Evolutionary conservation across 2,329 filamentous ascomycete species (phyloP).

Genomic region (Colletotrichum musicola): DNA sequence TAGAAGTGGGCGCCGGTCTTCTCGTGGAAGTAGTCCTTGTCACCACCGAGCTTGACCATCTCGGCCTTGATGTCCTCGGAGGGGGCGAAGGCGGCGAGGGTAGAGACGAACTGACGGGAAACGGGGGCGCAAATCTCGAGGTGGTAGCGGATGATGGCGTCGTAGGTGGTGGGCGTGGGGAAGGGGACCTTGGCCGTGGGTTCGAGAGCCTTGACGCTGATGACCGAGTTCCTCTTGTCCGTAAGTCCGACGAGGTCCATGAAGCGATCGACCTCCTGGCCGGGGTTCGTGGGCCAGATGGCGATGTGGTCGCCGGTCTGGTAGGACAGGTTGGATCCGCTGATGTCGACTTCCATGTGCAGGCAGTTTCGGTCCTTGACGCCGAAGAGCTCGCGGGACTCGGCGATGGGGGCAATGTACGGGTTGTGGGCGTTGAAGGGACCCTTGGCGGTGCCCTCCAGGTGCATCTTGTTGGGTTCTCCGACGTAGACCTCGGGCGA

Average conservation of each 20-base stretch:
- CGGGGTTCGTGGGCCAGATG: conserved; percentile 96
- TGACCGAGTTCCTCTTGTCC: conserved; percentile 83
- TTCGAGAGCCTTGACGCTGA: conserved; percentile 91
- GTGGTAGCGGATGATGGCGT: conserved; percentile 93
- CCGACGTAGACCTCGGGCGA: conserved; percentile 90
- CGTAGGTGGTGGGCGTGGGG: conserved; percentile 95
- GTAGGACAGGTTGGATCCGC: conserved; percentile 89
- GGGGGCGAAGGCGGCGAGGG: conserved; percentile 89
- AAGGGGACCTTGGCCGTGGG: conserved; percentile 97
- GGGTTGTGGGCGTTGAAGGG: conserved; percentile 98
- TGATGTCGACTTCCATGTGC: conserved; percentile 94
- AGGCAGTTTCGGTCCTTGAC: conserved; percentile 94
- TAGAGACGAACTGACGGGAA: conserved; percentile 93
- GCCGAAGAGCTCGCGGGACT: conserved; percentile 91
- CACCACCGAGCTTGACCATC: conserved; percentile 87
- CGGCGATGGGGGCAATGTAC: conserved; percentile 92
- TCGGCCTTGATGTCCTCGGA: conserved; percentile 87
- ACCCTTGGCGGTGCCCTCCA: conserved; percentile 85
- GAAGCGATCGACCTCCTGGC: conserved; percentile 91
- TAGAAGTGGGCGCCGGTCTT: conserved; percentile 85
- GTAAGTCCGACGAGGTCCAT: conserved; percentile 81
- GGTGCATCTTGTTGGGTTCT: conserved; percentile 96
- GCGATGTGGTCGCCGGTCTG: conserved; percentile 98
- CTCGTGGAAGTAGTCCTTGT: conserved; percentile 95
- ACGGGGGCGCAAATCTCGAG: conserved; percentile 96